Evolutionary conservation across 192 early-diverging fungal genomes (phyloP), one percentile per base, ranked within the genome.

Genomic region (Coemansia sp.): DNA sequence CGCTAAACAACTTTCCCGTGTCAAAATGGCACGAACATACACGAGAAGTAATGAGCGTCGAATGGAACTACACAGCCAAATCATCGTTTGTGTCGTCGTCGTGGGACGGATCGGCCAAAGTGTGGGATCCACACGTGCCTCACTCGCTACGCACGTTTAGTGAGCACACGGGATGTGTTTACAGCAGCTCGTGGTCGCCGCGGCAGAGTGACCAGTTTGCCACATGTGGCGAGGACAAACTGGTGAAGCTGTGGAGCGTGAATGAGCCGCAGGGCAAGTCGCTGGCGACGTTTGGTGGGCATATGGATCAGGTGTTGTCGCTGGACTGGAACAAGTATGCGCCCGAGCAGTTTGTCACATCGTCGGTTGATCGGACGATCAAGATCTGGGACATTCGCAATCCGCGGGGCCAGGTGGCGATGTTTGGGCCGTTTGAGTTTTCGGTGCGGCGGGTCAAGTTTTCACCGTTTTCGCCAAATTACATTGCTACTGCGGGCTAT

Each of bases 311-410:
- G 75, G 85, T 94, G 5, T 79, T 99, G 15, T 90, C 94, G 5
- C 64, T 97, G 56, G 97, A 99, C 64, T 99, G 96, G 96, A 96
- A 96, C 78, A 99, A 99, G 74, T 99, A 99, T 72, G 82, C 88
- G 37, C 86, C 90, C 5, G 75, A 93, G 61, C 79, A 83, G 15
- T 65, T 99, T n/a, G 93, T 90, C 5, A 95, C 97, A 2, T 93
- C 91, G 2, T 91, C 90, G 37, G 93, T 94, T 2, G 97, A 99
- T 70, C 83, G 87, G 47, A 89, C 88, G 2, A 84, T 97, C 66
- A 93, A 93, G 69, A 83, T 94, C 24, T 99, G 94, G 93, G 97
- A 99, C 76, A 62, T 93, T 14, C 89, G 95, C 37, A 86, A 86
- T 57, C 85, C 91, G 1, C 79, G 89, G 21, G 84, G 87, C 10